phyloP scores from a whole-genome alignment of 2,329 filamentous ascomycete genomes.

The Macrophomina phaseolina region DNA sequence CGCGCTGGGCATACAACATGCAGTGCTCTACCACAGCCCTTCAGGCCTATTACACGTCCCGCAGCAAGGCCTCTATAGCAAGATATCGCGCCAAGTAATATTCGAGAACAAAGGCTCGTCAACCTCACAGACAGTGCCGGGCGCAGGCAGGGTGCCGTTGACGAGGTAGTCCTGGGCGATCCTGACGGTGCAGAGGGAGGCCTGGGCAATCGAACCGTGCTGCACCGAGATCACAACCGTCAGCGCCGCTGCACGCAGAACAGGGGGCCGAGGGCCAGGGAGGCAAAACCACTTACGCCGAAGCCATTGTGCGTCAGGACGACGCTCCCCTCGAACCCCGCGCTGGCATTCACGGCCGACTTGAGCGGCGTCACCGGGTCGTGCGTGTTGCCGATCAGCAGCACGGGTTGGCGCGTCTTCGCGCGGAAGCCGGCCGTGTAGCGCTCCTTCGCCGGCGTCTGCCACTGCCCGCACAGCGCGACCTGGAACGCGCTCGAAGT shows the following conservation, averaged over 20 bases:
- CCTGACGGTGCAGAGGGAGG: slow-evolving; percentile 29
- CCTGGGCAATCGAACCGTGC: slow-evolving; percentile 24
- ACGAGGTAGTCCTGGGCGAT: slow-evolving; percentile 29
- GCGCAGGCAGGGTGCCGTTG: slow-evolving; percentile 24
- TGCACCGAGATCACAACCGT: background rate
- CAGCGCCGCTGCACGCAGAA: background rate
- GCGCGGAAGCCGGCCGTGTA: slow-evolving; percentile 38
- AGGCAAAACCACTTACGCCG: slow-evolving; percentile 30
- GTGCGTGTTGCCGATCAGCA: background rate
- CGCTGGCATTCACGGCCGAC: slow-evolving; percentile 46
- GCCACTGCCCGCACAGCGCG: slow-evolving; percentile 44
- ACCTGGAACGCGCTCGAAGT: background rate
- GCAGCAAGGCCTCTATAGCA: background rate
- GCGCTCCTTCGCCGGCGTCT: slow-evolving; percentile 40
- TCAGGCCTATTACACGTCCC: no score
- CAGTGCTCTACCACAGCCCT: no score
- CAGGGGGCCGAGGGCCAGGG: no score
- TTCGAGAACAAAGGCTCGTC: slow-evolving; percentile 26
- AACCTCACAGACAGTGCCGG: slow-evolving; percentile 28
- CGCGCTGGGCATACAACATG: no score
- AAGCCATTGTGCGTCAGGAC: slow-evolving; percentile 52
- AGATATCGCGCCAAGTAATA: background rate
- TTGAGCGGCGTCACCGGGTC: slow-evolving; percentile 15
- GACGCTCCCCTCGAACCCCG: slow-evolving; percentile 50
- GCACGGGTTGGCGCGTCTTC: background rate